Evolutionary conservation across 331 rosid species (phyloP).

Genomic region (Saraca asoca): DNA sequence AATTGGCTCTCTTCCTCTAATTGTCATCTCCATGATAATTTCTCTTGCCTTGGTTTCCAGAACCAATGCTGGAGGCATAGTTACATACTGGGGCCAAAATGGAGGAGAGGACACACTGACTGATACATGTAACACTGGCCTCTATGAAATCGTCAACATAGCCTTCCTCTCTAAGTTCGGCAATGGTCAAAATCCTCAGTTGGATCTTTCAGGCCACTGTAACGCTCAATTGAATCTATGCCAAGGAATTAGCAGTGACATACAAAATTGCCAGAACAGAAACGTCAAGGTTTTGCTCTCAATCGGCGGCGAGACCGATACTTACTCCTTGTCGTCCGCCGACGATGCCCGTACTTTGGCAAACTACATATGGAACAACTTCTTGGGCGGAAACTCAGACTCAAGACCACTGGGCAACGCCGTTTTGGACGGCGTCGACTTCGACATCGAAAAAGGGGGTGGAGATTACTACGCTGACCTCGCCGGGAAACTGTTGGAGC

Average conservation of each 20-base stretch:
- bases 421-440: conserved; percentile 44
- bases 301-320: too few species aligned
- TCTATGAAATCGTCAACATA: conserved; percentile 35
- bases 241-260: background rate
- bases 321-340: background rate
- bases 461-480: conserved; percentile 40
- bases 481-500: conserved; percentile 27
- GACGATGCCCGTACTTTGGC: background rate
- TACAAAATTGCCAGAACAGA: conserved; percentile 32
- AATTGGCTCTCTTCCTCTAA: background rate
- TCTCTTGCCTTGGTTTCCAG: background rate
- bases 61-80: conserved; percentile 35
- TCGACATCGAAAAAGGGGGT: conserved; percentile 35
- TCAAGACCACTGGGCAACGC: conserved; percentile 47
- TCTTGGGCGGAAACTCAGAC: conserved; percentile 40
- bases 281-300: conserved; percentile 33
- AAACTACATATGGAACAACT: conserved; percentile 47
- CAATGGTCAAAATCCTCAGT: conserved; percentile 33
- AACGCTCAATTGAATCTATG: conserved; percentile 6
- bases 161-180: conserved; percentile 49
- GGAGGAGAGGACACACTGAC: conserved; percentile 40
- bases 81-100: conserved; percentile 52
- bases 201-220: conserved; percentile 48
- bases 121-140: conserved; percentile 48
- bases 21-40: background rate